A percentile compares a stretch with the other conserved stretches of the same genome.
Conservation (phyloP, 2,329 filamentous ascomycete species). For the Aspergillus flavus region DNA sequence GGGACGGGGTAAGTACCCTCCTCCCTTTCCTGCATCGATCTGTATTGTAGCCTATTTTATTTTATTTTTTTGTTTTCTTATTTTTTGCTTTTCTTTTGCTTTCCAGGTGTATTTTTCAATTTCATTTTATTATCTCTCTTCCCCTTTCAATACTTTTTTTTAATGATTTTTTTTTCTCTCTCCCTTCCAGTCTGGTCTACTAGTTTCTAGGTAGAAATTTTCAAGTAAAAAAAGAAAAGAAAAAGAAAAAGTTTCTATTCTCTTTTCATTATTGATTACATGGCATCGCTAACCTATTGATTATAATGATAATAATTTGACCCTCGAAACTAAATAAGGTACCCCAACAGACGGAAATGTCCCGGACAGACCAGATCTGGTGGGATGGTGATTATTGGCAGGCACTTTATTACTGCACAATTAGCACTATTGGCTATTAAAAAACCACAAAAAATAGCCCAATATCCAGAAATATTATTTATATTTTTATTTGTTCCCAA, state of each 20-base stretch:
- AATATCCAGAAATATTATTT: conserved; percentile 12
- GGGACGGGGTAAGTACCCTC: conserved; percentile 1
- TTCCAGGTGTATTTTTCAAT: background rate
- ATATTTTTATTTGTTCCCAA: conserved; percentile 11
- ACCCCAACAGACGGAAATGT: conserved; percentile 8
- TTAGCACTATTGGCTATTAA: conserved; percentile 9
- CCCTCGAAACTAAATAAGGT: conserved; percentile 6
- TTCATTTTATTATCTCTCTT: background rate
- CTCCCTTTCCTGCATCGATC: background rate
- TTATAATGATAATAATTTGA: conserved; percentile 6
- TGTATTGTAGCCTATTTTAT: background rate
- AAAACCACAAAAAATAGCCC: conserved; percentile 8
- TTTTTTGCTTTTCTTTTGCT: conserved; percentile 1
- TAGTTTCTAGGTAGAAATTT: background rate
- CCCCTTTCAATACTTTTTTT: background rate
- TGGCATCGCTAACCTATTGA: background rate
- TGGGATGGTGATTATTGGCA: conserved; percentile 4
- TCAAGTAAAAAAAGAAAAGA: background rate
- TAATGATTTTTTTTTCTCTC: background rate
- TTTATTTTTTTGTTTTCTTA: background rate
- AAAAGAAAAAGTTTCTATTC: background rate
- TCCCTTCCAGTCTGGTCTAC: background rate
- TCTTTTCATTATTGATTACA: conserved; percentile 4
- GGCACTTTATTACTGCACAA: conserved; percentile 1
- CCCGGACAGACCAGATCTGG: conserved; percentile 10